Conservation (phyloP, 495 filamentous ascomycete genomes). For the Massariosphaeria phaeospora region DNA sequence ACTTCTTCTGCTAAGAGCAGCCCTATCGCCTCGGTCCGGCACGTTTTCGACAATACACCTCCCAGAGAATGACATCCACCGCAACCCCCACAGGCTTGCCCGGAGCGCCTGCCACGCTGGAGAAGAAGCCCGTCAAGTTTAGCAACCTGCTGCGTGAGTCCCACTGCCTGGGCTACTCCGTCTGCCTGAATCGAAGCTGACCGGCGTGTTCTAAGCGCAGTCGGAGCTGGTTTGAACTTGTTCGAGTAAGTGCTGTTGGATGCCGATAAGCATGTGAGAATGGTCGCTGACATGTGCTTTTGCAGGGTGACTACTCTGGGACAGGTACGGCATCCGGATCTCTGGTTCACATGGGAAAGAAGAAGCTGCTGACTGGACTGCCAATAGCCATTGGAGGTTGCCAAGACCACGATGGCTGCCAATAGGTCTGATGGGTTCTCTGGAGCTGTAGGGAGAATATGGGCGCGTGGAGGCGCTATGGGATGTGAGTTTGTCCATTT, state of each 20-base stretch:
- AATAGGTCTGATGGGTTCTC: slow-evolving; percentile 86
- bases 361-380: not conserved
- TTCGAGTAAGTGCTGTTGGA: slow-evolving; percentile 65
- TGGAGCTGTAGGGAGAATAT: slow-evolving; percentile 76
- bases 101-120: slow-evolving; percentile 59
- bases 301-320: slow-evolving; percentile 76
- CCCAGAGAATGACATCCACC: slow-evolving; percentile 41
- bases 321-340: no score
- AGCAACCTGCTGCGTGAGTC: slow-evolving; percentile 82
- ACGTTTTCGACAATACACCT: slow-evolving; percentile 26
- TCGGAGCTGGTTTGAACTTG: slow-evolving; percentile 95
- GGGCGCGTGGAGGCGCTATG: slow-evolving; percentile 87
- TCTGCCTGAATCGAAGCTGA: slow-evolving; percentile 15
- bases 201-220: slow-evolving; percentile 37
- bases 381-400: slow-evolving; percentile 83
- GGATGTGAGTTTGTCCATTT: slow-evolving; percentile 68
- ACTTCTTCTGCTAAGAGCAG: slow-evolving; percentile 64
- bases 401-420: slow-evolving; percentile 99
- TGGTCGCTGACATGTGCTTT: slow-evolving; percentile 15
- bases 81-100: slow-evolving; percentile 48
- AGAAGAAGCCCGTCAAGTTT: slow-evolving; percentile 99
- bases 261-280: slow-evolving; percentile 8
- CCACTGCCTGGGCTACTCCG: not conserved
- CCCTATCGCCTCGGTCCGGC: slow-evolving; percentile 47
- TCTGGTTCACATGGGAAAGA: not conserved